Percentiles rank a stretch among this genome's conserved stretches.
These are phyloP conservation scores for Lepidium africanum DNA, from an alignment of 345 rosid genomes.

Conservation along the genomic window DNA sequence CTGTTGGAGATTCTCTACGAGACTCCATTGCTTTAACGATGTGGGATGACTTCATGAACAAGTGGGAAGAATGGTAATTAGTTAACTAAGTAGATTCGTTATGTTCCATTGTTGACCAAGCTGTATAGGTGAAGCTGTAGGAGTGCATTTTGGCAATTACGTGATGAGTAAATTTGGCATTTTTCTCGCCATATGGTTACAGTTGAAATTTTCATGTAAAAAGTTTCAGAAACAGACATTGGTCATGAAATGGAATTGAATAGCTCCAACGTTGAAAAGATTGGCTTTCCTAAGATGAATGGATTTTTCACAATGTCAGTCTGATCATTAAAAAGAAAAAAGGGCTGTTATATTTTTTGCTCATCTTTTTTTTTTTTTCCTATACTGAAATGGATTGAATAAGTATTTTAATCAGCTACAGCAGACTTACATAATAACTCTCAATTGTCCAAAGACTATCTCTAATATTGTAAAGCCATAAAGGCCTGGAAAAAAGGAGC, in stretches of 20 bases:
- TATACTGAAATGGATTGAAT: conserved; percentile 15
- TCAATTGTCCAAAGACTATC: conserved; percentile 4
- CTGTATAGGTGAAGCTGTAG: not conserved
- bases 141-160: not conserved
- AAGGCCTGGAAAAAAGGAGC: not conserved
- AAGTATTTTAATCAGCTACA: conserved; percentile 4
- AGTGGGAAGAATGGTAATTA: conserved; percentile 60
- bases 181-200: not conserved
- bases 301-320: not conserved
- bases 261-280: not conserved
- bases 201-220: not conserved
- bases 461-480: conserved; percentile 15
- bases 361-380: not conserved
- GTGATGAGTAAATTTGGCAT: not conserved
- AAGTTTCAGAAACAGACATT: not conserved
- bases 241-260: not conserved
- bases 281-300: not conserved
- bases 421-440: conserved; percentile 14
- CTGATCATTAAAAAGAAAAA: not conserved
- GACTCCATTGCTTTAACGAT: conserved; percentile 55
- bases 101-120: not conserved
- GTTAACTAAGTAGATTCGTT: not conserved
- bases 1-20: conserved; percentile 36
- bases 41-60: conserved; percentile 74
- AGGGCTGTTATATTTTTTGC: not conserved